Evolutionary conservation across 768 basidiomycete species (phyloP).

Genomic region (Antrodiella citrinella): DNA sequence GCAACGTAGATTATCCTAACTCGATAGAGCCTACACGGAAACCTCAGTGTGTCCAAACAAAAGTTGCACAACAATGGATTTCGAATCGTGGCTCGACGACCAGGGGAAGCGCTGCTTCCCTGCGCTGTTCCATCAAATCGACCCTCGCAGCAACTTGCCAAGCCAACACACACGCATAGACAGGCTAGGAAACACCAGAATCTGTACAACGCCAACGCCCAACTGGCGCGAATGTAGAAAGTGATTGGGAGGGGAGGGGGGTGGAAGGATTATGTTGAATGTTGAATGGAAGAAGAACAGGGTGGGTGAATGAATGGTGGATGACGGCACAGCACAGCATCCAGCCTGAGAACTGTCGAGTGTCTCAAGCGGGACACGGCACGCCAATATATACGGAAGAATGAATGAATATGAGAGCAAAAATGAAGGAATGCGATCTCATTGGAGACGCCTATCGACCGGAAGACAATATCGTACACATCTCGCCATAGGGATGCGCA

Average conservation of each 20-base stretch:
- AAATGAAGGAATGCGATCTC: conserved; percentile 5
- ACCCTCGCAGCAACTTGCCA: conserved; percentile 18
- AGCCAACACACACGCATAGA: conserved; percentile 9
- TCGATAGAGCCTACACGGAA: conserved; percentile 4
- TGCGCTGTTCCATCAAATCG: conserved; percentile 21
- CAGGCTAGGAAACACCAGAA: conserved; percentile 3
- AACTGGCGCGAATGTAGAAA: not conserved
- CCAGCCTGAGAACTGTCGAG: not conserved
- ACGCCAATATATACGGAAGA: conserved; percentile 2
- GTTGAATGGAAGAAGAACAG: not conserved
- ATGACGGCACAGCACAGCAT: not conserved
- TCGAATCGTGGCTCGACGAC: conserved; percentile 12
- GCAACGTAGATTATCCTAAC: conserved; percentile 19
- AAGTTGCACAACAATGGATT: not conserved
- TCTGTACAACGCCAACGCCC: conserved; percentile 1
- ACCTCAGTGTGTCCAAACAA: not conserved
- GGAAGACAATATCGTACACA: conserved; percentile 5
- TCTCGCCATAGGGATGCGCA: not conserved
- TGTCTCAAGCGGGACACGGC: not conserved
- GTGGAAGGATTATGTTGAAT: too few species aligned
- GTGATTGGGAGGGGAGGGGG: not conserved
- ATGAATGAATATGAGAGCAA: not conserved
- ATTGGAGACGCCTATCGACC: not conserved
- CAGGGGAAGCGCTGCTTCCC: conserved; percentile 33
- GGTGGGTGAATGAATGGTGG: not conserved